Evolutionary conservation across 2,329 filamentous ascomycete species (phyloP).

Genomic region (Exophiala sp.): DNA sequence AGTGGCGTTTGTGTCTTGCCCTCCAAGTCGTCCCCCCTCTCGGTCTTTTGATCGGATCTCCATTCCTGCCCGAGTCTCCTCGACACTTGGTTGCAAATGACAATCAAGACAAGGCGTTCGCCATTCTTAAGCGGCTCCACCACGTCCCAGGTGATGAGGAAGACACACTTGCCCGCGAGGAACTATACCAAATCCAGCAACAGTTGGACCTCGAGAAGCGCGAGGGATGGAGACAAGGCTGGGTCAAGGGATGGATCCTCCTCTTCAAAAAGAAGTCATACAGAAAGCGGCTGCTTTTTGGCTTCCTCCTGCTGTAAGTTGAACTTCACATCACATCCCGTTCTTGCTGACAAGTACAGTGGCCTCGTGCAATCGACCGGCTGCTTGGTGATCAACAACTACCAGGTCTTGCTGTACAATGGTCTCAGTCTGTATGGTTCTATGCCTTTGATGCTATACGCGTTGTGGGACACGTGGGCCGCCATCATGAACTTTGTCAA

Average conservation of each 20-base stretch:
- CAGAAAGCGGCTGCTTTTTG: constrained; percentile 21
- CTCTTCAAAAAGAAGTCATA: constrained; percentile 19
- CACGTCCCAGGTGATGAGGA: constrained; percentile 38
- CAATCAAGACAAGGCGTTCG: constrained; percentile 4
- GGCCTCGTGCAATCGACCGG: constrained; percentile 13
- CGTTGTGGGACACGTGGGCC: constrained; percentile 35
- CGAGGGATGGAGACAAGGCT: constrained; percentile 18
- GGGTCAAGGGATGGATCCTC: constrained; percentile 15
- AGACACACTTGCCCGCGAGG: constrained; percentile 35
- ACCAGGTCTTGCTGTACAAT: constrained; percentile 44
- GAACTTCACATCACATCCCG: neutral
- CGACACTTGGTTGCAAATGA: constrained; percentile 7
- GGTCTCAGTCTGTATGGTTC: constrained; percentile 39
- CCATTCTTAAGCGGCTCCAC: constrained; percentile 41
- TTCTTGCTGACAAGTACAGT: neutral
- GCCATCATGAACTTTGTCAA: constrained; percentile 17
- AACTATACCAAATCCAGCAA: constrained; percentile 36
- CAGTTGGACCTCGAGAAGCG: constrained; percentile 20
- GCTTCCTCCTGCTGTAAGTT: constrained; percentile 29
- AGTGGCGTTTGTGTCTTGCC: constrained; percentile 21
- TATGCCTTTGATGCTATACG: constrained; percentile 44
- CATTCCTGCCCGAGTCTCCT: constrained; percentile 12
- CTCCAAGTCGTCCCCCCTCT: constrained; percentile 9
- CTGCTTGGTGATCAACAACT: constrained; percentile 42
- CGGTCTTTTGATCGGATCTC: constrained; percentile 7